These are phyloP conservation scores for Candida nanaspora DNA, from an alignment of 805 yeast genomes.

Conservation along the genomic window DNA sequence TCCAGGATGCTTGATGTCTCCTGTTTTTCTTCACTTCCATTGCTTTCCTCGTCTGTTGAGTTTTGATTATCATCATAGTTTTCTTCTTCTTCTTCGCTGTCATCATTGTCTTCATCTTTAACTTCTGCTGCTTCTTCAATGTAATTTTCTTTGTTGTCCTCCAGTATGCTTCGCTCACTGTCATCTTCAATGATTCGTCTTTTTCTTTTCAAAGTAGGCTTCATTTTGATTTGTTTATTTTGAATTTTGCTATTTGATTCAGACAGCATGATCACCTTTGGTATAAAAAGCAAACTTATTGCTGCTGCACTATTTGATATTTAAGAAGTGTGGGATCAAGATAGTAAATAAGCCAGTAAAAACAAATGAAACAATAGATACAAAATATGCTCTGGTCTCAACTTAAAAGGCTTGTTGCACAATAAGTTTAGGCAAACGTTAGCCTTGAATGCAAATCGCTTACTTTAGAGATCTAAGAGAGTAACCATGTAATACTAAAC, in stretches of 20 bases:
- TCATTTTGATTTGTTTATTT: background rate
- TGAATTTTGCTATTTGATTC: background rate
- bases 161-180: background rate
- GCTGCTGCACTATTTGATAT: no score
- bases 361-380: no score
- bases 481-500: no score
- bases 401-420: no score
- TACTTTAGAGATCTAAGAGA: no score
- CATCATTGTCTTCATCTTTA: background rate
- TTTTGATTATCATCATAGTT: background rate
- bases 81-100: background rate
- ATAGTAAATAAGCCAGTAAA: no score
- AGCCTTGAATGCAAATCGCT: no score
- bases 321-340: no score
- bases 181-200: background rate
- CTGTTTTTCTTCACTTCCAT: background rate
- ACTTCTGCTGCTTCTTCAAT: background rate
- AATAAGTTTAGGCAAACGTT: no score
- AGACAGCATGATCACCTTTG: background rate
- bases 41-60: background rate
- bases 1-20: no score
- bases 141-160: background rate
- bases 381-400: no score
- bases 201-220: background rate
- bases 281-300: background rate